A percentile compares a stretch with the other conserved stretches of the same genome.
Conservation (phyloP, 345 rosid genomes). For the Syzygium jambos region DNA sequence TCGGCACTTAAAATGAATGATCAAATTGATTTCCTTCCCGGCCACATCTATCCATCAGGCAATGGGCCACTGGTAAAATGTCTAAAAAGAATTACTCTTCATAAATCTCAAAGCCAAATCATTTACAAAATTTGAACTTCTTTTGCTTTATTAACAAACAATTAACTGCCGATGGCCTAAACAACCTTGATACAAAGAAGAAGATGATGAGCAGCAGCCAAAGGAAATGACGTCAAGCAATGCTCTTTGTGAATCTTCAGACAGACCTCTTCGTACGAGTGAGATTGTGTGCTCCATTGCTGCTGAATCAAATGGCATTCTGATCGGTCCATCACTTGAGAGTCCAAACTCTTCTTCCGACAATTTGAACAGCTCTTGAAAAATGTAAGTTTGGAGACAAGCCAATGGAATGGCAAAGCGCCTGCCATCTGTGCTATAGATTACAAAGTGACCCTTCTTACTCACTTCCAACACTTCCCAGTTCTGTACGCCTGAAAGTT, state of each 20-base stretch:
- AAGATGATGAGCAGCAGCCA: neutral
- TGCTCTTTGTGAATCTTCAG: neutral
- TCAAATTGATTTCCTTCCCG: too few species aligned
- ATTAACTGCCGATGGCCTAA: neutral
- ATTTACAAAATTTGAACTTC: too few species aligned
- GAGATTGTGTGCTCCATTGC: neutral
- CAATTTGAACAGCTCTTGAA: neutral
- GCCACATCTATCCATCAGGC: too few species aligned
- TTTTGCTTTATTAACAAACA: neutral
- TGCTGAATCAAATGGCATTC: neutral
- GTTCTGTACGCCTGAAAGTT: neutral
- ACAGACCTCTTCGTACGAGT: neutral
- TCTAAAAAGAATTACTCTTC: too few species aligned
- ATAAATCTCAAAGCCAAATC: too few species aligned
- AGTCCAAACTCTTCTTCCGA: neutral
- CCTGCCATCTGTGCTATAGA: neutral
- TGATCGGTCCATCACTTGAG: neutral
- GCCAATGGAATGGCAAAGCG: too few species aligned
- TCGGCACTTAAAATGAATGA: too few species aligned
- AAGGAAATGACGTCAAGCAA: neutral
- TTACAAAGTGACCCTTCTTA: neutral
- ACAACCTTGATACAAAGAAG: neutral
- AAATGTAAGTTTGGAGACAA: neutral
- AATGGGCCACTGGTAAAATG: too few species aligned
- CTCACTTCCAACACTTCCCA: neutral